phyloP scores from a whole-genome alignment of 2,329 filamentous ascomycete genomes.

The Alternaria brassicicola region DNA sequence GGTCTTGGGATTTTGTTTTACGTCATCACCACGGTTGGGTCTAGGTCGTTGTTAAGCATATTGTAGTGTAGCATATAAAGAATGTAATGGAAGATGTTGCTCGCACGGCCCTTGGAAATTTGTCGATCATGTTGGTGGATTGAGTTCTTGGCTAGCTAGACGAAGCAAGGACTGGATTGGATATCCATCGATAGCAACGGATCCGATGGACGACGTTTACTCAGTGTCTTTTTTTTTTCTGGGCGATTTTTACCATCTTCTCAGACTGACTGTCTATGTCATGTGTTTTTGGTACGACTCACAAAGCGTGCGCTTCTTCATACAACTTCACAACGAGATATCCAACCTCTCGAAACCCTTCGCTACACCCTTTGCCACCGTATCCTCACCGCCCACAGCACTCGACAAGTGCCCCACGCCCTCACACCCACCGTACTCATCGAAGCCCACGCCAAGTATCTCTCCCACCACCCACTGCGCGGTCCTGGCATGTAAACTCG shows the following conservation, averaged over 20 bases:
- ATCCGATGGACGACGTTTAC: too few species aligned
- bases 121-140: too few species aligned
- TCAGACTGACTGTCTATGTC: too few species aligned
- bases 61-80: neutral
- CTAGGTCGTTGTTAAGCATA: neutral
- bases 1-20: neutral
- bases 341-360: too few species aligned
- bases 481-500: constrained; percentile 55
- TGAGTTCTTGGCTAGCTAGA: too few species aligned
- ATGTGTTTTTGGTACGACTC: too few species aligned
- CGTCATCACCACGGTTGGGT: neutral
- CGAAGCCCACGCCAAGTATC: constrained; percentile 50
- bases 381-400: neutral
- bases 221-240: too few species aligned
- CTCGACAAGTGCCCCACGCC: constrained; percentile 40
- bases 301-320: too few species aligned
- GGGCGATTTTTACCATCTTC: too few species aligned
- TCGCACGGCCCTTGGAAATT: too few species aligned
- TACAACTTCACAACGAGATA: neutral
- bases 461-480: constrained; percentile 53
- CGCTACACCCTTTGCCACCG: neutral
- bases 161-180: too few species aligned
- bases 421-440: constrained; percentile 45
- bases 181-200: too few species aligned
- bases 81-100: neutral